Conservation (phyloP, 768 basidiomycete species). For the Suillus americanus region DNA sequence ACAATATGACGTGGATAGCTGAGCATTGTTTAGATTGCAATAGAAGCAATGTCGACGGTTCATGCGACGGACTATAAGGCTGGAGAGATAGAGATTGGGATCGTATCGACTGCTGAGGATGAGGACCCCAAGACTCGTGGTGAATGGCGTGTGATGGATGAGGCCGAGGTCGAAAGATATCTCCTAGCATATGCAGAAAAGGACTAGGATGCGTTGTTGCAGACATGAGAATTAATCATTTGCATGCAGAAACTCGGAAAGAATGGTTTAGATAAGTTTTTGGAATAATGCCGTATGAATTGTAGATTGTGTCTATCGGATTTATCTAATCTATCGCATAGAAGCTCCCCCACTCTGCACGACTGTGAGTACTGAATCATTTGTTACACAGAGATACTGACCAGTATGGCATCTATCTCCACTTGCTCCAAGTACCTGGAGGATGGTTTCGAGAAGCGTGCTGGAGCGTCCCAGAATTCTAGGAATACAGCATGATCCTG, state of each 20-base stretch:
- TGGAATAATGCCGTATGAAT: neutral
- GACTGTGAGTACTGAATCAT: neutral
- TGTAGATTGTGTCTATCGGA: neutral
- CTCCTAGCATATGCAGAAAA: slow-evolving; percentile 88
- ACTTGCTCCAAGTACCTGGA: slow-evolving; percentile 47
- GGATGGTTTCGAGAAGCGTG: slow-evolving; percentile 53
- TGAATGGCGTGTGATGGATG: slow-evolving; percentile 75
- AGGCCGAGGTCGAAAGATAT: slow-evolving; percentile 76
- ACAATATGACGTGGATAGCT: neutral
- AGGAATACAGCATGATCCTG: slow-evolving; percentile 26
- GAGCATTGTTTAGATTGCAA: slow-evolving; percentile 65
- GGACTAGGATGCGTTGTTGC: slow-evolving; percentile 43
- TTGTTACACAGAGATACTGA: slow-evolving; percentile 29
- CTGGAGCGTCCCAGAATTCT: slow-evolving; percentile 71
- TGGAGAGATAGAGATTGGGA: slow-evolving; percentile 93
- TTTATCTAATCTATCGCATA: slow-evolving; percentile 29
- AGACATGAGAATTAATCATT: slow-evolving; percentile 3
- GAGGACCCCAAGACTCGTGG: slow-evolving; percentile 74
- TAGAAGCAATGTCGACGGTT: slow-evolving; percentile 91
- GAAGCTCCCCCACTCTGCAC: slow-evolving; percentile 71
- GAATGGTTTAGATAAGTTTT: neutral
- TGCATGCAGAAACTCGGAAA: neutral
- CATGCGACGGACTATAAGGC: slow-evolving; percentile 96
- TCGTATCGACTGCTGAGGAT: slow-evolving; percentile 75
- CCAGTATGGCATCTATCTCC: slow-evolving; percentile 70